Evolutionary conservation across 495 filamentous ascomycete genomes (phyloP).

Genomic region (Xylaria palmicola): DNA sequence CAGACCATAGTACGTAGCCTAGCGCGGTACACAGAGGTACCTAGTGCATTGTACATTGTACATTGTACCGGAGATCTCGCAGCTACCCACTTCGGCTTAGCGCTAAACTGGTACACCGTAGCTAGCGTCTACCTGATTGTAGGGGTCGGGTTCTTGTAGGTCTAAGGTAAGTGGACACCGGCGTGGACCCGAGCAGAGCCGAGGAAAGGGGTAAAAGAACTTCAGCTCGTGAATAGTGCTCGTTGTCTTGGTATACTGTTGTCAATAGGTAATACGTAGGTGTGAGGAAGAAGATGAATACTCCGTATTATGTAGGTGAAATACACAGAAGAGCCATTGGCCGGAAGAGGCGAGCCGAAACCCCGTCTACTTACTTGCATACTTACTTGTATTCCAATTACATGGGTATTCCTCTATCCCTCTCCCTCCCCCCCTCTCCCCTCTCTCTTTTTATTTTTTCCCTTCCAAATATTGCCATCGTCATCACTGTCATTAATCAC

Average conservation of each 20-base stretch:
- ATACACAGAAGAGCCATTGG: not conserved
- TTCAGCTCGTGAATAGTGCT: too few species aligned
- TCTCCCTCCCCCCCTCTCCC: too few species aligned
- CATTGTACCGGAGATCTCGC: not conserved
- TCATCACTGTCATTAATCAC: constrained; percentile 2
- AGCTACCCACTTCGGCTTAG: not conserved
- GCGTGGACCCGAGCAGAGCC: constrained; percentile 1
- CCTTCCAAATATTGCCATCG: constrained; percentile 9
- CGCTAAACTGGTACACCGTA: not conserved
- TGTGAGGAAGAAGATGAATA: too few species aligned
- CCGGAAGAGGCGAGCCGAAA: not conserved
- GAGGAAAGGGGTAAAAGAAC: constrained; percentile 8
- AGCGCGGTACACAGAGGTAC: too few species aligned
- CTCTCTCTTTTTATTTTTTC: not conserved
- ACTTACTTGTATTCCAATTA: constrained; percentile 4
- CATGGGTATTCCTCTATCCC: too few species aligned
- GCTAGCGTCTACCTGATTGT: not conserved
- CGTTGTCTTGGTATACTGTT: not conserved
- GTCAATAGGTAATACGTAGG: not conserved
- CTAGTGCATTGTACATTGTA: too few species aligned
- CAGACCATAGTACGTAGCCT: not conserved
- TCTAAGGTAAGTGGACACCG: not conserved
- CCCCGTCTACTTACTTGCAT: too few species aligned
- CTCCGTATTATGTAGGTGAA: too few species aligned
- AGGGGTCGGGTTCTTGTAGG: not conserved